These are phyloP conservation scores for Ettlia oleoabundans DNA, from an alignment of 139 green algal species.

Conservation along the genomic window DNA sequence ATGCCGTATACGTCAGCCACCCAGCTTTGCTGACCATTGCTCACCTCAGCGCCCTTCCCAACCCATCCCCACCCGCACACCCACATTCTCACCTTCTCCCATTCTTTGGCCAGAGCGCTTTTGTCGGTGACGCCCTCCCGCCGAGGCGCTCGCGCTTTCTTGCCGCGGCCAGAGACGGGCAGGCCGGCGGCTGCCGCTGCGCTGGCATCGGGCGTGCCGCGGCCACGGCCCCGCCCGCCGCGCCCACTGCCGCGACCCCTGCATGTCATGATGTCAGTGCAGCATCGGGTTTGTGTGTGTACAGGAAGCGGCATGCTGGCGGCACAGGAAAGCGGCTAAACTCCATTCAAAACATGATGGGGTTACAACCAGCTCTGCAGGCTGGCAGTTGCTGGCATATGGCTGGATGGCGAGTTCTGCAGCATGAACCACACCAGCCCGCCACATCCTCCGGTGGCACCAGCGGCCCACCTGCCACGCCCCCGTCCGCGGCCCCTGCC, in stretches of 20 bases:
- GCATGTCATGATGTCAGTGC: neutral
- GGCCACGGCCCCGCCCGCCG: constrained; percentile 1
- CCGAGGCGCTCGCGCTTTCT: neutral
- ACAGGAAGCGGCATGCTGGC: too few relatives aligned
- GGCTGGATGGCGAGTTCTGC: too few relatives aligned
- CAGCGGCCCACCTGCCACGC: constrained; percentile 13
- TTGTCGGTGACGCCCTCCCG: constrained; percentile 9
- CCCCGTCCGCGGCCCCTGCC: constrained; percentile 16
- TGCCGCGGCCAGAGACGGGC: neutral
- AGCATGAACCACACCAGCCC: too few relatives aligned
- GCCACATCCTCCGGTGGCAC: too few relatives aligned
- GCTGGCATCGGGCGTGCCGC: constrained; percentile 7
- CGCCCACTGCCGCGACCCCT: neutral
- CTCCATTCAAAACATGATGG: too few relatives aligned
- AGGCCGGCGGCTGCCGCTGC: neutral
- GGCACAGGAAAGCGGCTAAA: too few relatives aligned
- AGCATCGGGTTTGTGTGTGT: neutral
- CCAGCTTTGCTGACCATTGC: too few relatives aligned
- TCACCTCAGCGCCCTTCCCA: neutral
- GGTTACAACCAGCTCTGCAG: too few relatives aligned
- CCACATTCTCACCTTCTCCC: constrained; percentile 2
- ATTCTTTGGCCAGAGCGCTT: constrained; percentile 22
- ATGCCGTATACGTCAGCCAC: too few relatives aligned
- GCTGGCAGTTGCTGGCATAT: too few relatives aligned
- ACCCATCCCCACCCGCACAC: neutral